These are phyloP conservation scores for Carex littledalei DNA, from an alignment of 176 grass and related monocot genomes.

Conservation along the genomic window DNA sequence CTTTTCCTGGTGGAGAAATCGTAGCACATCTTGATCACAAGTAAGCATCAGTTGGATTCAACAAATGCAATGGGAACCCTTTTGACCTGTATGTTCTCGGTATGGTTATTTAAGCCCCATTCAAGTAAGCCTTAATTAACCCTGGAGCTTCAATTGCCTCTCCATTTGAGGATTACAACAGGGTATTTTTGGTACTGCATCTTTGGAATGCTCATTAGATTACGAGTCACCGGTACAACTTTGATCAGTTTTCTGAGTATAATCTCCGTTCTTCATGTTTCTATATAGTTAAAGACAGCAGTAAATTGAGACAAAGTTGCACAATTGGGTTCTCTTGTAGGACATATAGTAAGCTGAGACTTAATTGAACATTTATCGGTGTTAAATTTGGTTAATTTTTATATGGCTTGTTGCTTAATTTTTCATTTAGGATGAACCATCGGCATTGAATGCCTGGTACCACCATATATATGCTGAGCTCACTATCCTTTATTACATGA, in stretches of 20 bases:
- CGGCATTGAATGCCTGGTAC: not conserved
- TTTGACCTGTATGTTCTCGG: not conserved
- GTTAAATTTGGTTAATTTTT: not conserved
- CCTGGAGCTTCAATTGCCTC: not conserved
- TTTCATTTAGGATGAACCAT: not conserved
- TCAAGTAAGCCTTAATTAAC: not conserved
- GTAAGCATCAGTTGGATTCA: slow-evolving; percentile 34
- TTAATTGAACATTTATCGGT: not conserved
- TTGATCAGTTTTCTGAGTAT: not conserved
- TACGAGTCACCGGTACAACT: not conserved
- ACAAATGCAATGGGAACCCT: not conserved
- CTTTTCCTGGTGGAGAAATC: slow-evolving; percentile 84
- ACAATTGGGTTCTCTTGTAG: not conserved
- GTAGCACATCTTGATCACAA: slow-evolving; percentile 98
- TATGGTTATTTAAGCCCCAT: not conserved
- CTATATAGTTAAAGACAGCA: not conserved
- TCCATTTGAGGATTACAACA: not conserved
- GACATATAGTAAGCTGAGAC: not conserved
- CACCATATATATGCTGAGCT: not conserved
- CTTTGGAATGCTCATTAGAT: not conserved
- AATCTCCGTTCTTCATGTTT: not conserved
- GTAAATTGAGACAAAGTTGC: not conserved
- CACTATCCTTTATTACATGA: not conserved
- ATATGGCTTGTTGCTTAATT: not conserved
- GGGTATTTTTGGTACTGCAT: not conserved